These are phyloP conservation scores for Tritrichomonas musculus DNA, from an alignment of 208 protist species.

Conservation along the genomic window DNA sequence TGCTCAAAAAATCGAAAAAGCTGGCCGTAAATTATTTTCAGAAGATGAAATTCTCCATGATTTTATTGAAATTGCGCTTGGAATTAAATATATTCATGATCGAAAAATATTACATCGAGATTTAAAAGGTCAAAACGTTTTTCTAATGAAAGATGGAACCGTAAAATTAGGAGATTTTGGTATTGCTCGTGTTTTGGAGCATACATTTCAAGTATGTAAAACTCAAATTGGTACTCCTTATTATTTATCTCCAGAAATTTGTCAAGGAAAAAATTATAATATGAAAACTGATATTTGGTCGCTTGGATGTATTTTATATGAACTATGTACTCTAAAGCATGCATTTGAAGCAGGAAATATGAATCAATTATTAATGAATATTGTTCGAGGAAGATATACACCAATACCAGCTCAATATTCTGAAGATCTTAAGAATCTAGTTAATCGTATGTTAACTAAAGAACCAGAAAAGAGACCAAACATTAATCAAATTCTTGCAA, in stretches of 20 bases:
- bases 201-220: neutral
- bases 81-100: conserved; percentile 57
- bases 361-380: conserved; percentile 11
- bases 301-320: too few relatives aligned
- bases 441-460: neutral
- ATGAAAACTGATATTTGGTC: conserved; percentile 33
- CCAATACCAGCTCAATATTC: neutral
- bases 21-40: neutral
- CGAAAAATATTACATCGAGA: conserved; percentile 61
- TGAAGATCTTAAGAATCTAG: neutral
- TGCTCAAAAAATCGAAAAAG: conserved; percentile 17
- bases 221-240: too few relatives aligned
- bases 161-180: conserved; percentile 41
- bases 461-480: neutral
- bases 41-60: conserved; percentile 16
- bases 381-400: neutral
- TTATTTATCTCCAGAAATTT: too few relatives aligned
- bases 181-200: conserved; percentile 17
- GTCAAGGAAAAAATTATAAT: conserved; percentile 35
- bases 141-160: conserved; percentile 37
- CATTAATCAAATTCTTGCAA: conserved; percentile 27
- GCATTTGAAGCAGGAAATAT: conserved; percentile 29
- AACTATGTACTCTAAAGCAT: conserved; percentile 6
- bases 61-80: conserved; percentile 53
- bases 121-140: conserved; percentile 44